These are phyloP conservation scores for Clarkia xantiana DNA, from an alignment of 345 rosid species.

Conservation along the genomic window DNA sequence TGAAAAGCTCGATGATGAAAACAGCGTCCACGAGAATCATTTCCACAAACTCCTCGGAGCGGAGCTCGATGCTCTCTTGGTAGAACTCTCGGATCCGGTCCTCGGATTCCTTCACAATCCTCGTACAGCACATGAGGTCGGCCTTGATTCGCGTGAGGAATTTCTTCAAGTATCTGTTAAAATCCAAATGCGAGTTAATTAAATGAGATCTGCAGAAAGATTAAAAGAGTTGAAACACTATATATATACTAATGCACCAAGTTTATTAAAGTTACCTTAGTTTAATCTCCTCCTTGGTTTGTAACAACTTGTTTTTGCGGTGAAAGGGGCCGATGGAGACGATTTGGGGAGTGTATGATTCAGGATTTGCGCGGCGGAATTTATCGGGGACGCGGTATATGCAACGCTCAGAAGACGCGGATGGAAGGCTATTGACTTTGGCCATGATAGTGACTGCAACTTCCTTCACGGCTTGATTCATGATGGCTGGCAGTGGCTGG, in stretches of 20 bases:
- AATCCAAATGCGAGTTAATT: conserved; percentile 15
- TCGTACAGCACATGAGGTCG: conserved; percentile 10
- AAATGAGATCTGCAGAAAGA: no score
- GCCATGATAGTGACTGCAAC: neutral
- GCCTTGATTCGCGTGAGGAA: conserved; percentile 10
- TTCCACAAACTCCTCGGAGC: conserved; percentile 13
- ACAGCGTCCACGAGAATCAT: conserved; percentile 20
- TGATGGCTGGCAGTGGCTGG: neutral
- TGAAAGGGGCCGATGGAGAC: conserved; percentile 17
- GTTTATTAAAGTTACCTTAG: no score
- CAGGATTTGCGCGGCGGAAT: conserved; percentile 6
- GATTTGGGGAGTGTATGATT: conserved; percentile 12
- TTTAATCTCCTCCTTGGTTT: conserved; percentile 19
- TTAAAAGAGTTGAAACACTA: no score
- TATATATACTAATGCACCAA: no score
- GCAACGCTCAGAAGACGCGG: conserved; percentile 8
- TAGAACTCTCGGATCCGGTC: conserved; percentile 17
- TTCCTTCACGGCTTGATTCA: conserved; percentile 5
- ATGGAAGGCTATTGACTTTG: conserved; percentile 3
- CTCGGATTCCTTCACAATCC: conserved; percentile 11
- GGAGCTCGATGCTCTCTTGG: conserved; percentile 11
- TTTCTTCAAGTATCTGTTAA: conserved; percentile 16
- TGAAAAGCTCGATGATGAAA: conserved; percentile 21
- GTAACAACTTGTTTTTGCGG: conserved; percentile 7
- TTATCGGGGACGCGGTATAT: conserved; percentile 16